These are phyloP conservation scores for Helotiales sp. DNA, from an alignment of 2,329 filamentous ascomycete species.

Conservation along the genomic window DNA sequence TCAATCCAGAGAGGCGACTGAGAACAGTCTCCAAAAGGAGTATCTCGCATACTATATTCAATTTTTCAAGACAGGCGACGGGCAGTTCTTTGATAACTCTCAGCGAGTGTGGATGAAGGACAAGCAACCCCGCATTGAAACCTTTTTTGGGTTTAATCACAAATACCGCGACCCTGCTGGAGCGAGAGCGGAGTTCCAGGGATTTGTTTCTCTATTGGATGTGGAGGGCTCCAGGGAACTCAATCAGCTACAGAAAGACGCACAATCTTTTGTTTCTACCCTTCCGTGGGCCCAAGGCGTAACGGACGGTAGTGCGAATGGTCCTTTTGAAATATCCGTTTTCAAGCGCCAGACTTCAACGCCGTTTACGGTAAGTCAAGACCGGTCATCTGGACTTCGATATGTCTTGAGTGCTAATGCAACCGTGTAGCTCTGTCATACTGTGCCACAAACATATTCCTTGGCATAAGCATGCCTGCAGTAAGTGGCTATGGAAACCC, in stretches of 20 bases:
- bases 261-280: neutral
- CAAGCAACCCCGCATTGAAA: constrained; percentile 55
- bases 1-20: too few relatives aligned
- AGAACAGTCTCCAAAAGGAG: too few relatives aligned
- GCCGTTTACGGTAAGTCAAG: constrained; percentile 66
- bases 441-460: constrained; percentile 45
- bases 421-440: constrained; percentile 30
- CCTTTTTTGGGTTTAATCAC: constrained; percentile 62
- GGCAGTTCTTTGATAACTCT: neutral
- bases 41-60: too few relatives aligned
- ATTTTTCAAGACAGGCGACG: neutral
- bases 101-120: constrained; percentile 36
- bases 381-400: too few relatives aligned
- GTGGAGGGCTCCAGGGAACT: constrained; percentile 47
- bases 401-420: too few relatives aligned
- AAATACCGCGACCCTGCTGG: constrained; percentile 63
- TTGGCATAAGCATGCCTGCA: constrained; percentile 47
- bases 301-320: constrained; percentile 41
- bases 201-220: constrained; percentile 62
- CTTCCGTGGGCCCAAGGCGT: constrained; percentile 39
- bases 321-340: constrained; percentile 69
- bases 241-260: neutral
- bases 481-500: constrained; percentile 35
- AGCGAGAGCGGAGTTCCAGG: constrained; percentile 60
- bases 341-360: constrained; percentile 75